Percentiles rank a stretch among this genome's conserved stretches.
Conservation (phyloP, 116 monocot genomes). For the Dioscorea cayenensis region DNA sequence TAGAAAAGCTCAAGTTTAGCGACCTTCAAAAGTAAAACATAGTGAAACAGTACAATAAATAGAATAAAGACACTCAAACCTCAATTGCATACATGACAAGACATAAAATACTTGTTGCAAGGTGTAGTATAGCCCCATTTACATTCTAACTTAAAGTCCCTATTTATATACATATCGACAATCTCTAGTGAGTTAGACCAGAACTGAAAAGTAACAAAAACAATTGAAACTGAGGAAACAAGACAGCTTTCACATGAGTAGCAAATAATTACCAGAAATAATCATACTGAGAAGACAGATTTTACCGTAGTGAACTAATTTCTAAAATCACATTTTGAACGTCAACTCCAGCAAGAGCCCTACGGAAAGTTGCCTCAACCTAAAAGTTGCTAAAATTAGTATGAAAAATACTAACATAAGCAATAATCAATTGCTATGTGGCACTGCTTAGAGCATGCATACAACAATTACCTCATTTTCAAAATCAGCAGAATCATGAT, state of each 20-base stretch:
- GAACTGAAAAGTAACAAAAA: background rate
- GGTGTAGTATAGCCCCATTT: no score
- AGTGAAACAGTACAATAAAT: background rate
- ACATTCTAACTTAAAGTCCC: no score
- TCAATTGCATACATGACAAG: no score
- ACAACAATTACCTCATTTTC: constrained; percentile 64
- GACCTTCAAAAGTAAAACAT: background rate
- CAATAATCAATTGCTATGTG: background rate
- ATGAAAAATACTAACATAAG: background rate
- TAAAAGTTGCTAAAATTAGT: constrained; percentile 17
- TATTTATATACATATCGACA: no score
- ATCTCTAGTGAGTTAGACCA: no score
- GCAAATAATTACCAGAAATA: background rate
- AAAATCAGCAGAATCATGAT: constrained; percentile 70
- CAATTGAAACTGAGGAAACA: background rate
- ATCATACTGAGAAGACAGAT: background rate
- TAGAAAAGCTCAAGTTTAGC: no score
- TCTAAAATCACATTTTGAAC: constrained; percentile 81
- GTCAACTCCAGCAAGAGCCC: constrained; percentile 67
- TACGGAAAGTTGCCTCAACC: constrained; percentile 93
- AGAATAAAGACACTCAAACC: no score
- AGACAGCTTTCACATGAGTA: background rate
- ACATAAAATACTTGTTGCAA: no score
- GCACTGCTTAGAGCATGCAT: background rate
- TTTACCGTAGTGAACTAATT: constrained; percentile 86